Evolutionary conservation across 169 alveolate genomes (phyloP), one percentile per base, ranked within the genome.

Genomic region (Plasmodium billcollinsi): DNA sequence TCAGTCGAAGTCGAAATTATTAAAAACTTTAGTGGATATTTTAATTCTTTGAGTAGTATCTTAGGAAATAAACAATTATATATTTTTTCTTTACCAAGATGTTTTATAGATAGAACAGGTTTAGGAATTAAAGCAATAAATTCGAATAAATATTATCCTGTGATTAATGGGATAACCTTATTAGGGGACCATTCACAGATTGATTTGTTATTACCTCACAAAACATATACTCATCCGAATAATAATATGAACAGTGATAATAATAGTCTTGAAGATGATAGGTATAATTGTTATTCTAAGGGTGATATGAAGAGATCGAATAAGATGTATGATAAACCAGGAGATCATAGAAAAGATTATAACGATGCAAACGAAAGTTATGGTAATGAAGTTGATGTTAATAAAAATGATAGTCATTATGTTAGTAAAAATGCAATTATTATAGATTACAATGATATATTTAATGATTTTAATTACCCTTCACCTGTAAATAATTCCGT

Each of bases 61-160:
- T n/a, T 86, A 54, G 92, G 92, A 14, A 86, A 86, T 72, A 86
- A 86, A 15, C 88, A 93, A 70, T 86, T 90, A 21, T 69, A 78
- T 12, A 92, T 89, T 62, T 91, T 94, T 73, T 94, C 95, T 2
- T 94, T 95, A 24, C 97, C 97, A 1, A 88, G 97, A 93, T 75
- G 95, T 74, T 94, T 95, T 89, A 92, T 95, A 50, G 97, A 95
- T 76, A 93, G 97, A 83, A 95, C 97, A 2, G 97, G 97, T 14
- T 70, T 94, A 43, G 95, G 96, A 20, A 75, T 95, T 11, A 80
- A 89, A 56, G 96, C 96, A 0, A 90, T 83, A 26, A 94, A 91
- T 88, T 92, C 92, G 5, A 88, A 90, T 47, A 92, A 83, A n/a
- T 88, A 74, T 54, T 92, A 86, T 65, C 96, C 96, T 4, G 92